Base-by-base conservation (phyloP, 176 grass and related monocot species). In the Canna indica region DNA sequence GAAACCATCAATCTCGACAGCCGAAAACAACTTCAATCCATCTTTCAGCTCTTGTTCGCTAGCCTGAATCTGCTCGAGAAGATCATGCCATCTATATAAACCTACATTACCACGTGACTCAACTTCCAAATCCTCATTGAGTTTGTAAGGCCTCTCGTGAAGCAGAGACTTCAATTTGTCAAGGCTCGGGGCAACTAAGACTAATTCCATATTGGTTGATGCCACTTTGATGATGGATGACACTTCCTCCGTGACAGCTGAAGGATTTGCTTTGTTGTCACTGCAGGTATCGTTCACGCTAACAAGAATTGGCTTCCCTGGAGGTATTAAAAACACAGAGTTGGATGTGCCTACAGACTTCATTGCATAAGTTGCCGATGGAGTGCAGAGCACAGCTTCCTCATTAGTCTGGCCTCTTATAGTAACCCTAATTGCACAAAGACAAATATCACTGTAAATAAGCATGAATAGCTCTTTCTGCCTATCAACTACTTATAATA, bases 281-380 rank as follows among this genome's bases (percentile, higher is more conserved):
- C 61, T 45, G 18, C 24, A 59, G 44, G 41, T 35, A 52, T 70
- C 30, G 4, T 71, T 61, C 80, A 42, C 36, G 36, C 54, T 72
- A 58, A 71, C 27, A 29, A 10, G 68, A 26, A 50, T 70, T 4
- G 75, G 70, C 58, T 86, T 69, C 28, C 88, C 84, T 0, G 88
- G 80, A 28, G 93, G 88, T 69, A 97, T 85, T 2, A 97, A 41
- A 68, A 92, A 90, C 46, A 85, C 58, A 4, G 86, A 97, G 73
- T 97, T 97, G 7, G 89, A 92, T 35, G 86, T 97, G 59, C 86
- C 84, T 28, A 97, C 94, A 73, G 92, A 97, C 73, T 97, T 97
- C 94, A 92, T 97, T 8, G 86, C 80, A 45, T 92, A 97, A 0
- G 94, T 97, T 71, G 88, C 76, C 27, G 82, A 87, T 66, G 74